phyloP scores from a whole-genome alignment of 208 protist genomes.

The Leishmania martiniquensis region DNA sequence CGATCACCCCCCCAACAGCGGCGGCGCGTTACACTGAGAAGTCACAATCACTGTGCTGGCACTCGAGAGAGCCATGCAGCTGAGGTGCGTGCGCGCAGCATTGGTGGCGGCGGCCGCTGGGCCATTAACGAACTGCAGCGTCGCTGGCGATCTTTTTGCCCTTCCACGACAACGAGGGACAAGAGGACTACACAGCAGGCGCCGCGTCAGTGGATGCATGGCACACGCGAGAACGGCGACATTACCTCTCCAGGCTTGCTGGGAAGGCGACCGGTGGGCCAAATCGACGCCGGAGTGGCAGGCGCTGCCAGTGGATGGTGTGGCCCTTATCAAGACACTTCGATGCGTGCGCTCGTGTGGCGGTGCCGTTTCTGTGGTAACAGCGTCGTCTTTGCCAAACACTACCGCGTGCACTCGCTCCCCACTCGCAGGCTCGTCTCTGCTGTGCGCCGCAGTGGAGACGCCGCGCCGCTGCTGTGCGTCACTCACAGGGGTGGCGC shows the following conservation, averaged over 20 bases:
- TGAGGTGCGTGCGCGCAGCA: neutral
- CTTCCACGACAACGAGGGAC: neutral
- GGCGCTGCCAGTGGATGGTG: neutral
- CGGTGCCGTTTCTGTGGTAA: neutral
- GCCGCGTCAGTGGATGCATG: neutral
- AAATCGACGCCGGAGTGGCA: neutral
- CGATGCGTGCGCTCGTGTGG: neutral
- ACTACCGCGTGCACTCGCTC: neutral
- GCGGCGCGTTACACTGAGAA: neutral
- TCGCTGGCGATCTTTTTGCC: neutral
- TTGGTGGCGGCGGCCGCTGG: neutral
- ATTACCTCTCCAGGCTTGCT: neutral
- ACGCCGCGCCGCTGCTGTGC: neutral
- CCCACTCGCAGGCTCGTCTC: neutral
- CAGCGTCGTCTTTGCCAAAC: neutral
- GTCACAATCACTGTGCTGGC: neutral
- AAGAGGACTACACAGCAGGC: neutral
- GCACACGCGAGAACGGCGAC: neutral
- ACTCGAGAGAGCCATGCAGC: neutral
- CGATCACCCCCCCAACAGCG: neutral
- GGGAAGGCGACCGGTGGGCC: neutral
- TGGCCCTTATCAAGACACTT: too few species aligned
- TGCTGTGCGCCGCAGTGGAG: neutral
- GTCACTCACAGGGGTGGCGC: neutral
- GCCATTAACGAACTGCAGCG: neutral